phyloP scores from a whole-genome alignment of 108 stramenopile genomes.

The Skeletonema menzelii region DNA sequence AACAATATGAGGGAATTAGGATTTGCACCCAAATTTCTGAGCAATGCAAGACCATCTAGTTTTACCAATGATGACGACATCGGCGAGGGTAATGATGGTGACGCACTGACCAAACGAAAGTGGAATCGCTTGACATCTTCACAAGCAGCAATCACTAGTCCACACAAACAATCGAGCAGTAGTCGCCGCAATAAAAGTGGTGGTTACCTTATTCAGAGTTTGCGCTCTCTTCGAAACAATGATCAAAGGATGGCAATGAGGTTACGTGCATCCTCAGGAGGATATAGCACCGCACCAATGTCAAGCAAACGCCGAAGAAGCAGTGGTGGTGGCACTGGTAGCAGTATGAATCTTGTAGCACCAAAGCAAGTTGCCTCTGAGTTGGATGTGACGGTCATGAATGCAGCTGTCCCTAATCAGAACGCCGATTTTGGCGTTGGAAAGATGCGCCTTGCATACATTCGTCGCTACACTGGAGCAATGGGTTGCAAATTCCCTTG shows the following conservation, averaged over 20 bases:
- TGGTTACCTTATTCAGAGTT: constrained; percentile 24
- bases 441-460: constrained; percentile 22
- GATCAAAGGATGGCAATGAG: constrained; percentile 30
- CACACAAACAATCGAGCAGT: background rate
- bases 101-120: background rate
- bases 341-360: background rate
- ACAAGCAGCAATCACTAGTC: background rate
- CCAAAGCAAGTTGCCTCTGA: constrained; percentile 8
- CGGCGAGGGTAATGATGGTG: background rate
- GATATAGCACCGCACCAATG: background rate
- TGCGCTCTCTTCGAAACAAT: constrained; percentile 22
- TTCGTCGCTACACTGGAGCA: constrained; percentile 9
- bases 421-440: constrained; percentile 12
- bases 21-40: constrained; percentile 3
- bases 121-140: background rate
- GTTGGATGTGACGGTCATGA: constrained; percentile 41
- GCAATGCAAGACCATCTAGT: background rate
- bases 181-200: background rate
- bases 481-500: constrained; percentile 8
- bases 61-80: background rate
- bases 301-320: constrained; percentile 10
- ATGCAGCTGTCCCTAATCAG: background rate
- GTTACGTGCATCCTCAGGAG: constrained; percentile 6
- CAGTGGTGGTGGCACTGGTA: background rate
- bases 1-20: background rate